phyloP scores from a whole-genome alignment of 179 eudicot species.

The Silene coronaria region DNA sequence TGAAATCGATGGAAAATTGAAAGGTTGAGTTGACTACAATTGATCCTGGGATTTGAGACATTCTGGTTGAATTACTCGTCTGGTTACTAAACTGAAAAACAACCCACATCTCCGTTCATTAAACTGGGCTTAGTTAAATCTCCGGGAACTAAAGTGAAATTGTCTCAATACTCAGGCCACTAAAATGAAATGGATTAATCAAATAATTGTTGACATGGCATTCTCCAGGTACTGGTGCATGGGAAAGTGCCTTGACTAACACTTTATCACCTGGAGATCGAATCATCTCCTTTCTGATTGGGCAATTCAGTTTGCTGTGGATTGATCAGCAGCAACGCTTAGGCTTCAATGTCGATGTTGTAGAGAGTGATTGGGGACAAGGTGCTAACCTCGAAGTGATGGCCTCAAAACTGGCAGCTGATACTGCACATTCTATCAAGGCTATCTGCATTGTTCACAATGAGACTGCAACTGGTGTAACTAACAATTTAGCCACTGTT shows the following conservation, averaged over 20 bases:
- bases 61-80: too few relatives aligned
- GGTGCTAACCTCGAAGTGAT: conserved; percentile 84
- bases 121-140: too few relatives aligned
- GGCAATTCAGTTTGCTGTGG: conserved; percentile 98
- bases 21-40: too few relatives aligned
- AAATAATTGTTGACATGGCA: neutral
- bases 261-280: conserved; percentile 91
- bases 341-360: conserved; percentile 78
- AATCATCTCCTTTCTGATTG: conserved; percentile 78
- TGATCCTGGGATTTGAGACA: too few relatives aligned
- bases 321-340: conserved; percentile 96
- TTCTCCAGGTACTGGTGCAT: conserved; percentile 88
- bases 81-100: too few relatives aligned
- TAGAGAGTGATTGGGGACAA: conserved; percentile 96
- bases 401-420: conserved; percentile 84
- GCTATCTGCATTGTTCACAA: conserved; percentile 98
- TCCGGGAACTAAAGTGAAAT: too few relatives aligned
- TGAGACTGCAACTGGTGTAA: conserved; percentile 98
- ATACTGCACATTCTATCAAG: conserved; percentile 71
- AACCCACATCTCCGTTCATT: too few relatives aligned
- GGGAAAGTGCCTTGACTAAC: conserved; percentile 99
- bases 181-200: neutral
- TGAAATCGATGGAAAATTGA: too few relatives aligned
- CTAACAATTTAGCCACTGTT: conserved; percentile 91
- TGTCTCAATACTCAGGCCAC: too few relatives aligned